These are phyloP conservation scores for Odontarrhena argentea DNA, from an alignment of 345 rosid species.

Conservation along the genomic window DNA sequence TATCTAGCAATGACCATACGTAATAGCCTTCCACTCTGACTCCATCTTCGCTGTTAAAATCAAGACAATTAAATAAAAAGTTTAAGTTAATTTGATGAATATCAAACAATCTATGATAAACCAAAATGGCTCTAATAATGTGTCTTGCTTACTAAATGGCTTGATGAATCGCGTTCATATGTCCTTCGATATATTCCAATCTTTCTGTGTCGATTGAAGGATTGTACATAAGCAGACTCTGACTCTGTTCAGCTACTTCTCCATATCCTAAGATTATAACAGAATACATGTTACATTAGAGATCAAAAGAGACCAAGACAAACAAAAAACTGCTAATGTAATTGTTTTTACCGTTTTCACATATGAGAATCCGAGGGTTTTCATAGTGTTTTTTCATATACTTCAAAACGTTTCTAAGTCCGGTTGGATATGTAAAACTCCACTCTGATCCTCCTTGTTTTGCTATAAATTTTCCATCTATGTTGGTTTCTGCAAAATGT, in stretches of 20 bases:
- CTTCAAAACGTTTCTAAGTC: constrained; percentile 41
- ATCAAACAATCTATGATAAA: neutral
- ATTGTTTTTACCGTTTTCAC: constrained; percentile 33
- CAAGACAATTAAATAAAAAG: neutral
- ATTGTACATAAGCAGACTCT: constrained; percentile 31
- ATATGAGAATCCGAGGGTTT: constrained; percentile 37
- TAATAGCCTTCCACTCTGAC: constrained; percentile 59
- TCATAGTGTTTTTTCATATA: constrained; percentile 37
- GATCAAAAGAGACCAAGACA: neutral
- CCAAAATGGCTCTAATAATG: neutral
- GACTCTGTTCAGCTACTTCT: constrained; percentile 41
- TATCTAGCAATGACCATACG: constrained; percentile 62
- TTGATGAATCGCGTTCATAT: constrained; percentile 42
- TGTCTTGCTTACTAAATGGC: constrained; percentile 37
- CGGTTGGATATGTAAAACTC: constrained; percentile 45
- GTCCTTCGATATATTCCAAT: constrained; percentile 42
- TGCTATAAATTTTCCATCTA: constrained; percentile 40
- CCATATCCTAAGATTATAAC: constrained; percentile 34
- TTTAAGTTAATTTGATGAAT: neutral
- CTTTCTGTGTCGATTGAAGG: constrained; percentile 43
- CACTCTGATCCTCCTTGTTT: constrained; percentile 48
- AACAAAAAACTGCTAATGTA: neutral
- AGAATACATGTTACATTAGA: constrained; percentile 7
- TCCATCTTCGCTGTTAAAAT: constrained; percentile 47
- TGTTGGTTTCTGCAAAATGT: constrained; percentile 37